phyloP scores from a whole-genome alignment of 75 land plant genomes.

The Pinus tabuliformis region DNA sequence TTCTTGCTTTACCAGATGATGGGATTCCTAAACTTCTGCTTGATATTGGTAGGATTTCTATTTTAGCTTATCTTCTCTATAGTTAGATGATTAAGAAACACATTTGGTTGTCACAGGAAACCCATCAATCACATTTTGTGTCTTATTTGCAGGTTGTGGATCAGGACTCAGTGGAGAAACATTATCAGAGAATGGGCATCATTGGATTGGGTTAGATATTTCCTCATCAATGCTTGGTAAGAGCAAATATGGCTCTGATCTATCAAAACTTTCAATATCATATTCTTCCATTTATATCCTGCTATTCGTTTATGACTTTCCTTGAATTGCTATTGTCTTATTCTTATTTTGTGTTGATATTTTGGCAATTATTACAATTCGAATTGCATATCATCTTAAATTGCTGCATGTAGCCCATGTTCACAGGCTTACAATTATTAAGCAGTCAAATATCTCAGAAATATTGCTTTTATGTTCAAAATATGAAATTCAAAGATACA shows the following conservation, averaged over 20 bases:
- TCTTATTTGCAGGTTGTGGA: conserved; percentile 75
- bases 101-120: neutral
- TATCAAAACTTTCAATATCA: neutral
- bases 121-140: neutral
- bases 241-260: neutral
- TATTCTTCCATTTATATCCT: neutral
- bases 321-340: no score
- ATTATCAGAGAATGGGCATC: conserved; percentile 81
- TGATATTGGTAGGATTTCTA: conserved; percentile 68
- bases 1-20: conserved; percentile 87
- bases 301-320: no score
- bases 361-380: no score
- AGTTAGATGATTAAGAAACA: neutral
- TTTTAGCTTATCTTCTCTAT: neutral
- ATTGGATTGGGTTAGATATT: conserved; percentile 97
- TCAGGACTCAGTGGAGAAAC: conserved; percentile 99
- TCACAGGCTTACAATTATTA: no score
- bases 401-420: no score
- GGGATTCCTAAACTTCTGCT: conserved; percentile 74
- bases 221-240: conserved; percentile 88
- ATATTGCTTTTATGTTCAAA: neutral
- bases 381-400: no score
- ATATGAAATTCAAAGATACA: neutral
- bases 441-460: no score
- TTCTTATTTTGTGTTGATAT: no score